Evolutionary conservation across 1,284 basidiomycete genomes (phyloP), one percentile per base, ranked within the genome.

Genomic region (Cutaneotrichosporon curvatum): DNA sequence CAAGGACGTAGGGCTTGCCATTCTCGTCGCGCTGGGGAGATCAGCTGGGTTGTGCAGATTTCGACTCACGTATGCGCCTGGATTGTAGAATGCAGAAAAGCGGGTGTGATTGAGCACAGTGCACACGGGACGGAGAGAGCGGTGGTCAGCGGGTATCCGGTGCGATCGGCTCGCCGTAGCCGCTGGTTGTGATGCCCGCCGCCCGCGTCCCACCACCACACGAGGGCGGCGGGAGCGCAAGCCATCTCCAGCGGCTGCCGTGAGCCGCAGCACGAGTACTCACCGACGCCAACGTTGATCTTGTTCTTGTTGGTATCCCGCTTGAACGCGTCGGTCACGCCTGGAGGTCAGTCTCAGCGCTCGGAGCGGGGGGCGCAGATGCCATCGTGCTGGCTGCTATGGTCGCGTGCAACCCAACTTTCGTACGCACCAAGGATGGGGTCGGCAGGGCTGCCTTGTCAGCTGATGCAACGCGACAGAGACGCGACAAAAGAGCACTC

Each of bases 271-370:
- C n/a, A 15, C 32, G 2, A 19, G n/a, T 6, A 41, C 42, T 68
- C 68, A 68, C 89, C 89, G 56, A 92, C 90, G 69, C 94, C 94
- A 48, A 98, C 79, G 77, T 98, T 98, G 71, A 97, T 96, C 75
- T 98, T 98, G 62, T 83, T 82, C 18, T 87, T 75, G 67, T 86
- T 81, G 60, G 82, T 82, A 80, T 95, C 89, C 47, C 86, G 85
- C 77, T 94, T 96, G 59, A 61, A 70, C 47, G 62, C 63, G 45
- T 70, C 68, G n/a, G 66, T 67, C 32, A 70, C 65, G 57, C 67
- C 65, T 66, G 46, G 30, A n/a, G 16, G 33, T 41, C 23, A 50
- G 49, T 30, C n/a, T 23, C 38, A 41, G 38, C 32, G 4, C 10
- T 28, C 9, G 8, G 38, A 15, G 11, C 7, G 22, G 31, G 28